Evolutionary conservation across 345 rosid species (phyloP), one percentile per base, ranked within the genome.

Genomic region (Lumnitzera littorea): DNA sequence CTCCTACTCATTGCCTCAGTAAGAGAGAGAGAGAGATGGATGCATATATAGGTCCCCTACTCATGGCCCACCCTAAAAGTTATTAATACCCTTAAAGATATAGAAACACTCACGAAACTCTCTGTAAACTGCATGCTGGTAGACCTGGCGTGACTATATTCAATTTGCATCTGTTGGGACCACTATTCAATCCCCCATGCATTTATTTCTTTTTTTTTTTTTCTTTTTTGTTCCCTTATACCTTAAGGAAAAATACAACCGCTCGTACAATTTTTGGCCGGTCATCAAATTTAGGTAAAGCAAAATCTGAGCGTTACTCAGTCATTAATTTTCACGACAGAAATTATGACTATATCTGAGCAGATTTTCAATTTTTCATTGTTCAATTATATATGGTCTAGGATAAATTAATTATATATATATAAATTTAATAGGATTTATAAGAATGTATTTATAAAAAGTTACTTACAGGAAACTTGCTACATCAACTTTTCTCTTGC

Each of bases 81-180:
- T 58, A 48, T 58, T 58, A 58, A 58, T 58, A 41, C 53, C 25
- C 43, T 43, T 58, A 9, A 53, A 62, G 43, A 52, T 58, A 57
- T 69, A 51, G 74, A 66, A 69, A 62, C 67, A 15, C 70, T 61
- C 77, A 57, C 64, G 51, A 51, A 65, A 55, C 67, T 52, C 58
- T 66, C 71, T 71, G 70, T 48, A 63, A 55, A 61, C 50, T 69
- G 61, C 69, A 64, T 64, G 63, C 55, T 64, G 46, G 58, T 54
- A 25, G 27, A 46, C 70, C 56, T 57, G 77, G 77, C 74, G 77
- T 73, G 77, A 62, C 50, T 68, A 61, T 73, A 65, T 73, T 69
- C 73, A 73, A 68, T 65, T 52, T 65, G 65, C 70, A 50, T 65
- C 56, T 5, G 15, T 6, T 15, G 74, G 77, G 77, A 73, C 77